Conservation (phyloP, 345 rosid species). For the Syzygium aqueum region DNA sequence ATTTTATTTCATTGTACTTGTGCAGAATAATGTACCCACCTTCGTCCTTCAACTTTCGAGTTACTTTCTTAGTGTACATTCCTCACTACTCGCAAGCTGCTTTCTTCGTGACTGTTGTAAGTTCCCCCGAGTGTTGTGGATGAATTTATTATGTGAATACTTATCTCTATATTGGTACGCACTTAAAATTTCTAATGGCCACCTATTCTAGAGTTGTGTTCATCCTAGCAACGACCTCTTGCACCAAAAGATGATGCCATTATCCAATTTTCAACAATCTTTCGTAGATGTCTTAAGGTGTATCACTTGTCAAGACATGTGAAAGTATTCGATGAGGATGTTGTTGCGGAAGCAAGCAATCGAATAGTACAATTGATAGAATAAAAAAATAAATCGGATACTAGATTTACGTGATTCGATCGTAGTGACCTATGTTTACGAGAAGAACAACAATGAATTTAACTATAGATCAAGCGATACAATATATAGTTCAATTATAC, state of each 20-base stretch:
- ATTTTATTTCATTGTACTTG: neutral
- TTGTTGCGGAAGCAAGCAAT: too few relatives aligned
- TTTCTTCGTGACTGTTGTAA: neutral
- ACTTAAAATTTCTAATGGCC: neutral
- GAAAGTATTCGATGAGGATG: neutral
- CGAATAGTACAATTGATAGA: too few relatives aligned
- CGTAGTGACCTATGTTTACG: too few relatives aligned
- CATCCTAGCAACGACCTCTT: neutral
- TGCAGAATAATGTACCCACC: neutral
- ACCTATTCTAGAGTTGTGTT: neutral
- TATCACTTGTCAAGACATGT: neutral
- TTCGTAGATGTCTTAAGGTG: neutral
- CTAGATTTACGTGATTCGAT: too few relatives aligned
- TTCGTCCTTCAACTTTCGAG: neutral
- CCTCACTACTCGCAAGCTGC: neutral
- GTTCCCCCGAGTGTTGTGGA: neutral
- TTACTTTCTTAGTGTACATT: neutral
- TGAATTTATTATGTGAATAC: neutral
- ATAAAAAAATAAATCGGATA: too few relatives aligned
- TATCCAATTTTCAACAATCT: neutral
- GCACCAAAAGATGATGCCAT: neutral
- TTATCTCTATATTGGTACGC: neutral
- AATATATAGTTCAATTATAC: too few relatives aligned
- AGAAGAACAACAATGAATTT: too few relatives aligned
- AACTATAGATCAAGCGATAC: too few relatives aligned